Base-by-base conservation (phyloP, 2,329 filamentous ascomycete species). In the Claviceps sorghi region DNA sequence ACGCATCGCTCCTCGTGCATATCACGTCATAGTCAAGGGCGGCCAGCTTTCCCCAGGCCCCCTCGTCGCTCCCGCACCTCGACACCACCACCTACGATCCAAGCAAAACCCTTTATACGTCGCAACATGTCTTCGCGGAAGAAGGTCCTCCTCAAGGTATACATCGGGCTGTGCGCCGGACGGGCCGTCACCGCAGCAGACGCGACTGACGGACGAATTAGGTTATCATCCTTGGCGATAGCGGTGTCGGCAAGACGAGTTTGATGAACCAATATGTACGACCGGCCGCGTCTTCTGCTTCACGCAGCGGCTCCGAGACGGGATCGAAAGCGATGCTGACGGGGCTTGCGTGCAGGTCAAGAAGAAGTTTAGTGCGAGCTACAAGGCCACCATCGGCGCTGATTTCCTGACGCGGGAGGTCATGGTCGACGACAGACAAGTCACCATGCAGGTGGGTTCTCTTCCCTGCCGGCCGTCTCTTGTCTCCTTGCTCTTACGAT, bases 201-300 rank as follows among this genome's bases (percentile, higher is more conserved):
- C 26, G 13, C 9, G 17, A 19, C 13, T 29, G 32, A 21, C 48
- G n/a, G 43, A 46, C 43, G 8, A 32, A 30, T 45, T 43, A 97
- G 91, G 90, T 98, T 65, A 98, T 98, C 65, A 97, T 98, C 72
- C 84, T 98, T 62, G 93, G 93, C 63, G 93, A 98, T 71, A 97
- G 91, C 71, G 93, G 93, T 73, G 93, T 98, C 57, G 93, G 93
- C 69, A 98, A 98, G 80, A 98, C 93, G 56, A 96, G 89, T 72
- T 83, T 98, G 80, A 98, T 98, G 93, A 98, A 98, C 75, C 93
- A 98, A 97, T 98, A 97, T 87, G 93, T 97, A 82, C 69, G 86
- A 55, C 43, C 36, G 29, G 62, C 53, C 48, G 56, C 34, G 51
- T 51, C 53, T 51, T 52, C 54, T 54, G 46, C 43, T 45, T 42